Evolutionary conservation across 2,329 filamentous ascomycete species (phyloP).

Genomic region (Stagonosporopsis tanaceti): DNA sequence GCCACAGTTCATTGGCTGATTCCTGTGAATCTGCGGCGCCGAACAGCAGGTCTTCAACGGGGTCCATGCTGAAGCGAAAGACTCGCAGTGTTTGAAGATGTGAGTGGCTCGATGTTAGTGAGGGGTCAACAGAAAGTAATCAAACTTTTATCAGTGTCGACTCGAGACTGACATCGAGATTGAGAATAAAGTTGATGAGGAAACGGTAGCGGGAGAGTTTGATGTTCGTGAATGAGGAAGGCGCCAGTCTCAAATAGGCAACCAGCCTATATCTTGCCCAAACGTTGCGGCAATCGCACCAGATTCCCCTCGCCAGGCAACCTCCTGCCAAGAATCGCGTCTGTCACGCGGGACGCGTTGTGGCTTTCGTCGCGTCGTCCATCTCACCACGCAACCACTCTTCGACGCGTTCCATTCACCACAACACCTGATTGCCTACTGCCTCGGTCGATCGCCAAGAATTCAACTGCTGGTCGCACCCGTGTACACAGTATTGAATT

Average conservation of each 20-base stretch:
- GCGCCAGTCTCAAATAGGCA: constrained; percentile 29
- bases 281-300: constrained; percentile 22
- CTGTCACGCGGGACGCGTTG: constrained; percentile 37
- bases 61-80: constrained; percentile 29
- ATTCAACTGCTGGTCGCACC: not conserved
- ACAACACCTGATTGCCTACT: not conserved
- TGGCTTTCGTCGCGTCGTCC: constrained; percentile 8
- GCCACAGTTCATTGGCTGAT: constrained; percentile 20
- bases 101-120: not conserved
- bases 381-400: not conserved
- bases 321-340: constrained; percentile 29
- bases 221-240: constrained; percentile 10
- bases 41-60: constrained; percentile 44
- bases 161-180: not conserved
- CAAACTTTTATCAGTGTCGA: not conserved
- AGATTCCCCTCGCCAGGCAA: constrained; percentile 8
- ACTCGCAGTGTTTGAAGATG: not conserved
- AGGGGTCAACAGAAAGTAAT: not conserved
- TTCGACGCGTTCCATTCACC: constrained; percentile 2
- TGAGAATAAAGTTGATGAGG: not conserved
- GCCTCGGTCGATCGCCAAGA: not conserved
- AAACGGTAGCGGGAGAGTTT: constrained; percentile 1
- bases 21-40: constrained; percentile 27
- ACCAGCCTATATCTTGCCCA: constrained; percentile 22
- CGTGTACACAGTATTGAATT: not conserved